phyloP scores from a whole-genome alignment of 768 basidiomycete genomes.

The Leccinum longicurvipes region DNA sequence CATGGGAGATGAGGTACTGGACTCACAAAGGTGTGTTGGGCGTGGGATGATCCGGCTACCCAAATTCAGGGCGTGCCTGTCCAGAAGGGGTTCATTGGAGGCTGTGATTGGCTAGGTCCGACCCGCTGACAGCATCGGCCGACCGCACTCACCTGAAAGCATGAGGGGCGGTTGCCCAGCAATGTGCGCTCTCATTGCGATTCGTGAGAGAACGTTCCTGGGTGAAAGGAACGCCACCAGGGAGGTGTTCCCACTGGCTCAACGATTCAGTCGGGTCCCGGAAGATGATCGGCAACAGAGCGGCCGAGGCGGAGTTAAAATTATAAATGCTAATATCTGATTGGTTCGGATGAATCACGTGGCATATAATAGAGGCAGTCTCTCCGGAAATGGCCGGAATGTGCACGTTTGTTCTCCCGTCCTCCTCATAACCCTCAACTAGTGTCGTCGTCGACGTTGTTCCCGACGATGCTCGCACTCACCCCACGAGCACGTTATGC shows the following conservation, averaged over 20 bases:
- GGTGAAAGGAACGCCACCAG: no score
- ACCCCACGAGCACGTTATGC: slow-evolving; percentile 52
- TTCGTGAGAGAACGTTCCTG: background rate
- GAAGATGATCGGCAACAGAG: slow-evolving; percentile 1
- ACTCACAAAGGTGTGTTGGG: no score
- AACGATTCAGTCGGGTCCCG: background rate
- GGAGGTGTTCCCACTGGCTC: no score
- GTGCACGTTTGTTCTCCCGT: background rate
- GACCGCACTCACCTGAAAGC: background rate
- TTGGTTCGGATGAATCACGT: background rate
- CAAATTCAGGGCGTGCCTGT: background rate
- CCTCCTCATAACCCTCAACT: background rate
- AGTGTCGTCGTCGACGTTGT: slow-evolving; percentile 24
- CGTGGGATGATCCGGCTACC: background rate
- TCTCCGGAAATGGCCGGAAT: background rate
- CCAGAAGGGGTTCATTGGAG: no score
- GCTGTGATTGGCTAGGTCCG: background rate
- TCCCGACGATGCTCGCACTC: slow-evolving; percentile 61
- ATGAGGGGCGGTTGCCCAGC: background rate
- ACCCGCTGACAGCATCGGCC: background rate
- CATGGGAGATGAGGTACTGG: no score
- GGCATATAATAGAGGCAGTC: background rate
- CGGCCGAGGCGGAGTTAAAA: slow-evolving; percentile 7
- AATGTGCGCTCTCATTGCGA: background rate
- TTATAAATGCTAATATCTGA: background rate